phyloP scores from a whole-genome alignment of 1,139 yeast genomes.

The Suhomyces anneliseae region DNA sequence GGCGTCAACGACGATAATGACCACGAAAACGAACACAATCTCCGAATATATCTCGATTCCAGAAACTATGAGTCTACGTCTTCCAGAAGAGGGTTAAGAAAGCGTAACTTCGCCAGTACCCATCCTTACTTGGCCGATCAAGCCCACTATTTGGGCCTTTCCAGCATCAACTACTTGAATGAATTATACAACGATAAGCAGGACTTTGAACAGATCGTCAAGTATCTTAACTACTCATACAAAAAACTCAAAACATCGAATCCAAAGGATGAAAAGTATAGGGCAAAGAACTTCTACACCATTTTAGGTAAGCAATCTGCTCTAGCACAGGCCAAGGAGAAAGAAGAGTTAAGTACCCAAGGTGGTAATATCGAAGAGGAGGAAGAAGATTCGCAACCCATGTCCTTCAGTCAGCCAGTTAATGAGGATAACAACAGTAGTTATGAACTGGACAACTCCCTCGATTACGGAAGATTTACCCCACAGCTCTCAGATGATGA shows the following conservation, averaged over 20 bases:
- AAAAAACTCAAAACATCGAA: conserved; percentile 30
- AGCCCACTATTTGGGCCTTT: conserved; percentile 46
- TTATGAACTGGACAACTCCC: conserved; percentile 6
- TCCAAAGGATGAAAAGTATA: conserved; percentile 43
- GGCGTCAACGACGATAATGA: conserved; percentile 1
- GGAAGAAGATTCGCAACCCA: conserved; percentile 2
- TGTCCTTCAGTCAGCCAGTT: not conserved
- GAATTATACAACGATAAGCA: conserved; percentile 36
- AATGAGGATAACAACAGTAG: conserved; percentile 5
- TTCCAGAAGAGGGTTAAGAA: conserved; percentile 37
- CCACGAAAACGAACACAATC: conserved; percentile 16
- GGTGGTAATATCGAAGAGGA: conserved; percentile 3
- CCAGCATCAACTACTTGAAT: conserved; percentile 37
- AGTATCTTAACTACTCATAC: conserved; percentile 38
- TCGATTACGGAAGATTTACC: not conserved
- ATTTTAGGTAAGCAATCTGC: conserved; percentile 33
- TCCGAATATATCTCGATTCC: conserved; percentile 17
- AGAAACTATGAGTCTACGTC: conserved; percentile 13
- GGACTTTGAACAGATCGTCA: conserved; percentile 36
- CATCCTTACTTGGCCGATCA: conserved; percentile 52
- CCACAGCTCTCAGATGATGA: conserved; percentile 1
- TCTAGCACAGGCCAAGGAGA: conserved; percentile 13
- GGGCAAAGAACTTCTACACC: conserved; percentile 39
- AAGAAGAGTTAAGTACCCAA: conserved; percentile 4
- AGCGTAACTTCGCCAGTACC: conserved; percentile 46